Conservation (phyloP, 192 early-diverging fungal genomes). For the Backusella macrospora region DNA sequence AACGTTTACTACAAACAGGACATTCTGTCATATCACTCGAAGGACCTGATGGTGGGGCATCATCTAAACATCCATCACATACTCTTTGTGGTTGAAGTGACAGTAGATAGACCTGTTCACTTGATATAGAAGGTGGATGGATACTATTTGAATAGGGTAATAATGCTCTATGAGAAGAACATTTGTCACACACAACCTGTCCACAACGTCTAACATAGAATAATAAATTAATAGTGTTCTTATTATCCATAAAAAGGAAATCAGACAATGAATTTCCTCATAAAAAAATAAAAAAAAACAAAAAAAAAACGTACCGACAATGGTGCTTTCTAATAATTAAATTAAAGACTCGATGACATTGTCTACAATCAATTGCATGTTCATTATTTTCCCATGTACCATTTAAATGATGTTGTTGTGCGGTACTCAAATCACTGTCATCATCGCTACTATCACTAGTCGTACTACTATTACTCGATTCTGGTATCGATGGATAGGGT, state of each 20-base stretch:
- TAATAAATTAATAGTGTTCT: background rate
- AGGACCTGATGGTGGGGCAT: conserved; percentile 21
- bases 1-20: conserved; percentile 63
- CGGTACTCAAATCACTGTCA: background rate
- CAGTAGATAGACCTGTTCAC: conserved; percentile 2
- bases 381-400: conserved; percentile 26
- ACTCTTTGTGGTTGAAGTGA: conserved; percentile 27
- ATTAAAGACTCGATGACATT: conserved; percentile 24
- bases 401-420: background rate
- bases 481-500: background rate
- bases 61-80: conserved; percentile 24
- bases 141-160: conserved; percentile 20
- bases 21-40: conserved; percentile 72
- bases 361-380: conserved; percentile 16
- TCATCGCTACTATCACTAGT: background rate
- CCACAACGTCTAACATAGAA: conserved; percentile 24
- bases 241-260: too few relatives aligned
- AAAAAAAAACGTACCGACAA: conserved; percentile 19
- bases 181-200: conserved; percentile 29
- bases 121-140: conserved; percentile 3
- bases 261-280: too few relatives aligned
- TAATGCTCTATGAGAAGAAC: conserved; percentile 25
- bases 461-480: background rate
- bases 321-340: conserved; percentile 31
- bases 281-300: background rate